Evolutionary conservation across 305 asterid species (phyloP).

Genomic region (Salvia sclarea): DNA sequence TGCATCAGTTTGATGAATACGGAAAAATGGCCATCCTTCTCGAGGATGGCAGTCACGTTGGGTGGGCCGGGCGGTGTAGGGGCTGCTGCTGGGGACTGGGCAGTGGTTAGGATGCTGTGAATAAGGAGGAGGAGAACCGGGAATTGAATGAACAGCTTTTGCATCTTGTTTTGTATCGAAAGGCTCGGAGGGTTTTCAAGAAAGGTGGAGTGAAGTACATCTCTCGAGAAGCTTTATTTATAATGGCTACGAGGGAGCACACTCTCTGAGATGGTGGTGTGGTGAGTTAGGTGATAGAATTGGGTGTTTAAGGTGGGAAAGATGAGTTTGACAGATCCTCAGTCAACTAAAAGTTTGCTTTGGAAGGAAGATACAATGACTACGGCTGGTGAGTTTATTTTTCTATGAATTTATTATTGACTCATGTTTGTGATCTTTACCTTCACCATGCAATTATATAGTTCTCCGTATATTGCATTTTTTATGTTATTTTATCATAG

Average conservation of each 20-base stretch:
- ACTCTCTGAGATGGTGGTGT: conserved; percentile 1
- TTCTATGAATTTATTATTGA: not conserved
- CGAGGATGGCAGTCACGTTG: conserved; percentile 36
- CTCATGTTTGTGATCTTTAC: not conserved
- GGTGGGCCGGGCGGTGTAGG: conserved; percentile 36
- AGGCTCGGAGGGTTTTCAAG: not conserved
- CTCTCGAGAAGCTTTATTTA: not conserved
- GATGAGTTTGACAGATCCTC: conserved; percentile 22
- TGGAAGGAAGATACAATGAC: conserved; percentile 21
- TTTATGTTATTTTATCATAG: not conserved
- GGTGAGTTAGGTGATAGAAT: conserved; percentile 35
- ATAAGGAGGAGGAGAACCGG: conserved; percentile 3
- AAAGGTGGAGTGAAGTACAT: not conserved
- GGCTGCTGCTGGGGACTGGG: conserved; percentile 33
- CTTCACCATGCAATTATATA: not conserved
- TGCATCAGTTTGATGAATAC: conserved; percentile 38
- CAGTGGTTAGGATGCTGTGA: not conserved
- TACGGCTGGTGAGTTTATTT: conserved; percentile 14
- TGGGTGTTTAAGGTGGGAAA: conserved; percentile 24
- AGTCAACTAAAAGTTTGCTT: conserved; percentile 34
- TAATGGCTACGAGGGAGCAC: conserved; percentile 1
- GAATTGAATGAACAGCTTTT: not conserved
- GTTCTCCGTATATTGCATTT: not conserved
- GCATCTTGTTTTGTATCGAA: conserved; percentile 12
- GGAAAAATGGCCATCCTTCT: conserved; percentile 35